phyloP scores from a whole-genome alignment of 2,329 filamentous ascomycete species.

The Claviceps monticola region DNA sequence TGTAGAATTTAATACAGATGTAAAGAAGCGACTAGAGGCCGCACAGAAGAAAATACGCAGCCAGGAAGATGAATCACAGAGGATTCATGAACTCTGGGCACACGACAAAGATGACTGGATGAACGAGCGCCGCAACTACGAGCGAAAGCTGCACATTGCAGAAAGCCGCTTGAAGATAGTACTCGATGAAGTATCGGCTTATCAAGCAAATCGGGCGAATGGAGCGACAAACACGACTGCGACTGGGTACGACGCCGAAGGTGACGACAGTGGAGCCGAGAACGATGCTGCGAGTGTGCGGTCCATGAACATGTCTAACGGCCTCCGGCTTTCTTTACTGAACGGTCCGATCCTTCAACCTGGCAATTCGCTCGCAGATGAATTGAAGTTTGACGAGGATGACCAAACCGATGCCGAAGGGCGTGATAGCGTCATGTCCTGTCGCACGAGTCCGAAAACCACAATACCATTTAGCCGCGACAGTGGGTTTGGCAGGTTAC shows the following conservation, averaged over 20 bases:
- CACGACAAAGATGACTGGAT: constrained; percentile 78
- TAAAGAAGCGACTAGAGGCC: constrained; percentile 62
- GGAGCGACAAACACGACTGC: constrained; percentile 21
- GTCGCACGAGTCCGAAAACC: constrained; percentile 29
- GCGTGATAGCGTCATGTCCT: constrained; percentile 46
- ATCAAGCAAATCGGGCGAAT: constrained; percentile 41
- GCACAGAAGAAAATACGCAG: constrained; percentile 63
- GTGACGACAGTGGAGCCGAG: constrained; percentile 47
- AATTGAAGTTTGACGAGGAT: constrained; percentile 71
- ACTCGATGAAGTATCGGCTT: constrained; percentile 70
- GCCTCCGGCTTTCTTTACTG: constrained; percentile 60
- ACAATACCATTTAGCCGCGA: constrained; percentile 43
- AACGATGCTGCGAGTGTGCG: constrained; percentile 57
- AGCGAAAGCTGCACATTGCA: constrained; percentile 78
- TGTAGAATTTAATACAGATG: constrained; percentile 55
- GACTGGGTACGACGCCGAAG: constrained; percentile 38
- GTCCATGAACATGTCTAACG: constrained; percentile 59
- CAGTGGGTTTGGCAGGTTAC: constrained; percentile 33
- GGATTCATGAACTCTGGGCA: constrained; percentile 67
- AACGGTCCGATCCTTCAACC: constrained; percentile 43
- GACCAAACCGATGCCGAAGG: constrained; percentile 59
- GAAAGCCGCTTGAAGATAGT: constrained; percentile 75
- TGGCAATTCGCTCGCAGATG: constrained; percentile 74
- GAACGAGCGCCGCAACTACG: constrained; percentile 64
- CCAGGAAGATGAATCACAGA: constrained; percentile 72